Percentiles rank a stretch among this genome's conserved stretches.
These are phyloP conservation scores for Amauroascus niger DNA, from an alignment of 2,329 filamentous ascomycete species.

Conservation along the genomic window DNA sequence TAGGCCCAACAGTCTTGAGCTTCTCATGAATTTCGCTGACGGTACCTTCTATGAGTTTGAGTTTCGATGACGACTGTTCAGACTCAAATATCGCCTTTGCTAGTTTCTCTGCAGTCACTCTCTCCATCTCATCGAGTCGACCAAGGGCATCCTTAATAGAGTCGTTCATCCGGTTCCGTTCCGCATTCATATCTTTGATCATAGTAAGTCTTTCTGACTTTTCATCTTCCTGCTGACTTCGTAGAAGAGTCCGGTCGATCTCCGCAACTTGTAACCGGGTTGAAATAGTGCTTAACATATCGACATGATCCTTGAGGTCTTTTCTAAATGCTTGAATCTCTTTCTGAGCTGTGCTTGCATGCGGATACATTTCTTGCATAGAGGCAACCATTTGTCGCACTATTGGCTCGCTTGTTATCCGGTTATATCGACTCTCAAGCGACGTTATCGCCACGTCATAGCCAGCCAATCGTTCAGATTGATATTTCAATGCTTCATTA, in stretches of 20 bases:
- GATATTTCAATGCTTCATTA: background rate
- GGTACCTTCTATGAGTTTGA: background rate
- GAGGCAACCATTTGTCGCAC: conserved; percentile 27
- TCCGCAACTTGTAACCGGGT: background rate
- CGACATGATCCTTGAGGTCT: background rate
- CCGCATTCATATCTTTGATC: conserved; percentile 14
- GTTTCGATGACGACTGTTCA: background rate
- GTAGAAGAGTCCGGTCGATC: background rate
- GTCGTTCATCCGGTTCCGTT: conserved; percentile 14
- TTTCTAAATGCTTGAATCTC: conserved; percentile 19
- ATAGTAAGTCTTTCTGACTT: conserved; percentile 1
- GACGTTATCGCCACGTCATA: conserved; percentile 14
- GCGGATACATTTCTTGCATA: conserved; percentile 32
- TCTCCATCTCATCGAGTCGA: conserved; percentile 2
- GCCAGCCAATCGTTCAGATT: background rate
- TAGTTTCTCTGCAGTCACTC: conserved; percentile 2
- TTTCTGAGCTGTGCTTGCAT: conserved; percentile 20
- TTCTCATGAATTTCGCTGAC: background rate
- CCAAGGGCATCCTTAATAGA: conserved; percentile 9
- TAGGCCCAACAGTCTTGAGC: background rate
- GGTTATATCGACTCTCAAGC: conserved; percentile 43
- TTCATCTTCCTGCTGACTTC: background rate
- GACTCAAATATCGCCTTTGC: background rate
- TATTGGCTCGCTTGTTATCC: conserved; percentile 35
- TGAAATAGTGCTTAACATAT: background rate